A percentile compares a stretch with the other conserved stretches of the same genome.
Conservation (phyloP, 2,329 filamentous ascomycete species). For the Microdochium paspali region DNA sequence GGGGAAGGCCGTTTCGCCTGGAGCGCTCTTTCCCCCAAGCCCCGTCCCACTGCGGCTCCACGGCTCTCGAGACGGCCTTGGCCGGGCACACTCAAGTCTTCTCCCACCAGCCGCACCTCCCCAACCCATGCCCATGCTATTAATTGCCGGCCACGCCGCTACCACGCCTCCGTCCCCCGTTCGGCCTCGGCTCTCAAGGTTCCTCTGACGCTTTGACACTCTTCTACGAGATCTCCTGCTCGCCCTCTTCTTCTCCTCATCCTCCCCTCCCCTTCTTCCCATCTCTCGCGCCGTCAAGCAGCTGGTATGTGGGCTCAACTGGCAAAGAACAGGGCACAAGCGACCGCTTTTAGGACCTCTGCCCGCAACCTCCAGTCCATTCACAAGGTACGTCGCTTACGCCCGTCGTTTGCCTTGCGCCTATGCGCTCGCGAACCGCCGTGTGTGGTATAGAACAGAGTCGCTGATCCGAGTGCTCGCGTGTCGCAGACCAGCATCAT, state of each 20-base stretch:
- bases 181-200: not conserved
- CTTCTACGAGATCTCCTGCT: not conserved
- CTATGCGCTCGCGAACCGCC: too few species aligned
- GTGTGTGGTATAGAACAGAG: too few species aligned
- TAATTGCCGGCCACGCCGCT: not conserved
- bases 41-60: not conserved
- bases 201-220: not conserved
- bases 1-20: too few species aligned
- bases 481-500: slow-evolving; percentile 12
- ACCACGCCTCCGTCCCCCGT: not conserved
- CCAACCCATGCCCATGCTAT: not conserved
- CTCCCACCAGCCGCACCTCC: too few species aligned
- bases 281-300: slow-evolving; percentile 1
- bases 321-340: slow-evolving; percentile 21
- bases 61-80: not conserved
- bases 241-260: not conserved
- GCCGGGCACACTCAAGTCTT: too few species aligned
- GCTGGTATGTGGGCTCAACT: slow-evolving; percentile 22
- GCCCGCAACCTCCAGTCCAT: slow-evolving; percentile 10
- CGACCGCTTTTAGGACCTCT: slow-evolving; percentile 19
- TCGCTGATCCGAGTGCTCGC: too few species aligned
- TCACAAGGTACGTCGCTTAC: too few species aligned
- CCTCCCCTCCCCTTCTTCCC: slow-evolving; percentile 5
- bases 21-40: too few species aligned
- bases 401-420: too few species aligned